phyloP scores from a whole-genome alignment of 192 early-diverging fungal genomes.

The Podila verticillata region DNA sequence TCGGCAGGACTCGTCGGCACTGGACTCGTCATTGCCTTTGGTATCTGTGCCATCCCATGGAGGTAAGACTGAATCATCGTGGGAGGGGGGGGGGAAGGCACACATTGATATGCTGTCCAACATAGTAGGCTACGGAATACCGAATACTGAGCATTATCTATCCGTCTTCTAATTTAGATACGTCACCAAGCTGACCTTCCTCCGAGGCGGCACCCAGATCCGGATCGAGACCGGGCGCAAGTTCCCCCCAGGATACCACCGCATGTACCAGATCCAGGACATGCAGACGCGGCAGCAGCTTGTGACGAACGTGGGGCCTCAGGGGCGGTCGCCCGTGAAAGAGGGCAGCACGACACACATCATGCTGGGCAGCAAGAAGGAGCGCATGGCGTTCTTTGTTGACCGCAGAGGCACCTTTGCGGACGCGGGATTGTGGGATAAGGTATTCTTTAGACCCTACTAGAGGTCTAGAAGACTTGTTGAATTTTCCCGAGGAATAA shows the following conservation, averaged over 20 bases:
- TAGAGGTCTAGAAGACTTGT: no score
- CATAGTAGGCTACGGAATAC: neutral
- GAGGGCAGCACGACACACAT: constrained; percentile 37
- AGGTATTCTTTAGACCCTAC: constrained; percentile 7
- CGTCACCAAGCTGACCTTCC: constrained; percentile 37
- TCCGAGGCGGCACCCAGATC: constrained; percentile 40
- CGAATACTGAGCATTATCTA: neutral
- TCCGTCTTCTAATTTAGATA: constrained; percentile 14
- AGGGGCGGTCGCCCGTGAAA: constrained; percentile 29
- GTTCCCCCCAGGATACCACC: constrained; percentile 38
- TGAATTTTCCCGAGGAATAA: no score
- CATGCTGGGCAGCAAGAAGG: constrained; percentile 47
- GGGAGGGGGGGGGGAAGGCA: neutral
- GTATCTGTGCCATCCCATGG: constrained; percentile 50
- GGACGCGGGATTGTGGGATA: constrained; percentile 41
- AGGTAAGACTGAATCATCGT: constrained; percentile 6
- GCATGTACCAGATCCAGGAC: constrained; percentile 42
- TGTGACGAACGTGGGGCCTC: constrained; percentile 35
- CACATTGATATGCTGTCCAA: neutral
- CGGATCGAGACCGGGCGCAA: constrained; percentile 49
- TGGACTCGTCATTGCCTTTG: constrained; percentile 45
- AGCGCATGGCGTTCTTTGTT: constrained; percentile 48
- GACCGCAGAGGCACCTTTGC: constrained; percentile 34
- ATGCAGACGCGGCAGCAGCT: constrained; percentile 49
- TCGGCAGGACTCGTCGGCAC: constrained; percentile 44